Evolutionary conservation across 208 protist genomes (phyloP), one percentile per base, ranked within the genome.

Genomic region (Trypanosoma lewisi): DNA sequence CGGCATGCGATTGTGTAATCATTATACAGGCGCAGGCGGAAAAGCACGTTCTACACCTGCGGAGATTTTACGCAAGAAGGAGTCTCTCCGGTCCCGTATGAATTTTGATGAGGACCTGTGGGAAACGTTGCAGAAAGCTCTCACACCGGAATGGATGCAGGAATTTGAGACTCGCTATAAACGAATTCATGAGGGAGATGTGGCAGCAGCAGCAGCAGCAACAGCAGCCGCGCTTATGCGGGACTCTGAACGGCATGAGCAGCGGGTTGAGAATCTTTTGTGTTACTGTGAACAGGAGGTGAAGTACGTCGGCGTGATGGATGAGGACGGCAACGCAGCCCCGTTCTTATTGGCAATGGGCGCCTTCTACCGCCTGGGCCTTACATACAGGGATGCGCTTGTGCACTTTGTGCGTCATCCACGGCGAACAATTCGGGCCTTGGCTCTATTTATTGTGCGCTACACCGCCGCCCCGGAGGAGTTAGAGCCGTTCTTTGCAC

Each of bases 41-140:
- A 70, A 75, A 2, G 67, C 70, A 23, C 70, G 74, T 17, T 59
- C 78, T 4, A 54, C 75, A 48, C 78, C 76, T 1, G 57, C 44
- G n/a, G 80, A 87, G 12, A 67, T 91, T 3, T 56, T 85, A n/a
- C 36, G 62, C 39, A 80, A 74, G 63, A 79, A 78, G 27, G 77
- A 87, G 57, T 5, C 63, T 36, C 65, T 90, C 17, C 59, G 62
- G 0, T 33, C 70, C 33, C 83, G 77, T 51, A 71, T 69, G 61
- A 92, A 92, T 70, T 72, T 89, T 39, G 85, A 92, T 52, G 76
- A 71, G 4, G 89, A 92, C 50, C 54, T 95, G 47, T 90, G 78
- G 72, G 45, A 65, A 14, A 70, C 70, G 17, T 36, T 92, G 41
- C 64, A 76, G 59, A 50, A 39, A 11, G 47, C 50, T 4, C 30